Base-by-base conservation (phyloP, 257 asterid genomes). In the Nemophila menziesii region DNA sequence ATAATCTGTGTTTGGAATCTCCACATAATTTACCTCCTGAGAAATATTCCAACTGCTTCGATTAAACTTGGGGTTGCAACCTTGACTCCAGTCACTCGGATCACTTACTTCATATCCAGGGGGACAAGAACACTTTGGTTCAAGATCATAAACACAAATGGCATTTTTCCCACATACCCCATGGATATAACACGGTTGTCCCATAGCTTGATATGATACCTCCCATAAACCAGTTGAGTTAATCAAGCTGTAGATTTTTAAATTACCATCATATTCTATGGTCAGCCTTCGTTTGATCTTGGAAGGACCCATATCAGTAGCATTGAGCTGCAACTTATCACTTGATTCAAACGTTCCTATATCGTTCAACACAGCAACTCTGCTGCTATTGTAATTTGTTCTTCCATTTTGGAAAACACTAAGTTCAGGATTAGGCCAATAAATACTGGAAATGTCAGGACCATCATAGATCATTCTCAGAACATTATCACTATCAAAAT, bases 381-480 rank as follows among this genome's bases (percentile, higher is more conserved):
- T 29, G 36, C 36, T 29, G 36, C 36, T 29, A 13, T 29, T 29
- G 36, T 29, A 29, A 39, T 64, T 78, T 13, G 80, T 74, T 55
- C 83, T 63, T 3, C 78, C 80, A 16, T 4, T 63, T 2, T 3
- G 0, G 18, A 54, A 68, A 3, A 61, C 43, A 24, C 0, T 3
- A 29, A 2, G 2, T 38, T 64, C 78, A 13, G 74, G 83, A 50
- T 63, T 66, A 1, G 83, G 83, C 83, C 89, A 74, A 14, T 78
- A 78, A 11, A 43, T 15, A 0, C 69, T 65, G 0, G 80, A 68
- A 3, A 69, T 67, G 8, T 55, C 73, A 0, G 76, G 80, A 24
- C 59, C 74, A 33, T 74, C 80, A 11, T 66, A 63, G 5, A 74
- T 71, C 61, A 78, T 13, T 17, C 68, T 60, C 51, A 74, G 36